Conservation (phyloP, 2,329 filamentous ascomycete species). For the Xylaria sp. region DNA sequence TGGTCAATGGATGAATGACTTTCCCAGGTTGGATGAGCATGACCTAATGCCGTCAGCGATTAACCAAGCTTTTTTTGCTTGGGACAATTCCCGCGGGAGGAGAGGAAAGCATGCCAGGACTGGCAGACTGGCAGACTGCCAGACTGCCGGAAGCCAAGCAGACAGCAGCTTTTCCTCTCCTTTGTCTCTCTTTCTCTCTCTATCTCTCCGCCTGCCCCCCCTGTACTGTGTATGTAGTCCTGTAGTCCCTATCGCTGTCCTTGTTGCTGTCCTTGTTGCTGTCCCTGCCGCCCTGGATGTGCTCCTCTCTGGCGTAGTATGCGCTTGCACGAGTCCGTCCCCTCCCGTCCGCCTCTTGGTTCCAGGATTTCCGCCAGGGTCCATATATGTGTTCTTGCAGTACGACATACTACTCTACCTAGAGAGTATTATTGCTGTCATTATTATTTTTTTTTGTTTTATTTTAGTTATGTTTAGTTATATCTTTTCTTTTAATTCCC, state of each 20-base stretch:
- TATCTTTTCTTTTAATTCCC: no score
- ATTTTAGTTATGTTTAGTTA: no score
- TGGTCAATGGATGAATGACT: constrained; percentile 28
- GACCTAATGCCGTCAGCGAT: constrained; percentile 26
- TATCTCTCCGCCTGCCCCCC: no score
- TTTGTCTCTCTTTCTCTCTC: constrained; percentile 1
- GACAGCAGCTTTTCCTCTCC: constrained; percentile 10
- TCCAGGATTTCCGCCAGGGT: constrained; percentile 18
- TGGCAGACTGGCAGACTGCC: no score
- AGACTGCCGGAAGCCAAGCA: not conserved
- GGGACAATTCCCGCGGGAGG: constrained; percentile 17
- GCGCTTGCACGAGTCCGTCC: constrained; percentile 7
- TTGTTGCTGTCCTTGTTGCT: no score
- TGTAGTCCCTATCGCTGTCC: no score
- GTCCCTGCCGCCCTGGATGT: no score
- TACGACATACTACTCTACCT: constrained; percentile 17
- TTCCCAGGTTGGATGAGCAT: constrained; percentile 26
- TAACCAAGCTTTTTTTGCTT: constrained; percentile 12
- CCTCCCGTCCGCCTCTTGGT: constrained; percentile 15
- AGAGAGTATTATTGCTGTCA: not conserved
- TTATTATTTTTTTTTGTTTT: constrained; percentile 21
- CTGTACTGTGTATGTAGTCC: no score
- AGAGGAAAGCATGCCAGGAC: not conserved
- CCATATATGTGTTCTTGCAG: constrained; percentile 17
- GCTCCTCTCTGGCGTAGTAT: constrained; percentile 4